Percentiles rank a stretch among this genome's conserved stretches.
phyloP scores from a whole-genome alignment of 2,329 filamentous ascomycete genomes.

The Hymenoscyphus infarciens region DNA sequence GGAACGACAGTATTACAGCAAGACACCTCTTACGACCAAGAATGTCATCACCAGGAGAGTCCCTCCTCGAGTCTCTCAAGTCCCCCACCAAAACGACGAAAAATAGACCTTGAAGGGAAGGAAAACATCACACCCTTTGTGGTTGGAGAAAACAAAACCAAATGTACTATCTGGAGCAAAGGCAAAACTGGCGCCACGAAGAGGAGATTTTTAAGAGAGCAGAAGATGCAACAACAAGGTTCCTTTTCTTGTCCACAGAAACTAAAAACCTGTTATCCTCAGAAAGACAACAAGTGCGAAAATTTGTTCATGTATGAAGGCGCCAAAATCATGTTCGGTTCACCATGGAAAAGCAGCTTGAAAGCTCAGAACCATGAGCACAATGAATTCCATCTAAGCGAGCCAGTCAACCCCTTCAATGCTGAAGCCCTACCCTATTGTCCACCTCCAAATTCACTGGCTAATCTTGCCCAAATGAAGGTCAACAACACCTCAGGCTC shows the following conservation, averaged over 20 bases:
- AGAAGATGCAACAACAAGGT: not conserved
- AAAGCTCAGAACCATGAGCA: not conserved
- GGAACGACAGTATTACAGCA: not conserved
- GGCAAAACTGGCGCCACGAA: not conserved
- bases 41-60: not conserved
- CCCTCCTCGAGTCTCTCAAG: not conserved
- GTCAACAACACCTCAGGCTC: not conserved
- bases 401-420: not conserved
- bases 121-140: not conserved
- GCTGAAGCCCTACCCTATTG: not conserved
- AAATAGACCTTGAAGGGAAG: not conserved
- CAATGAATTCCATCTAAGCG: not conserved
- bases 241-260: not conserved
- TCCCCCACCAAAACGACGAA: not conserved
- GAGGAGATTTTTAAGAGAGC: not conserved
- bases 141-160: not conserved
- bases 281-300: not conserved
- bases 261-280: not conserved
- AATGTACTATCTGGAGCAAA: not conserved
- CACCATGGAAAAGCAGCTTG: not conserved
- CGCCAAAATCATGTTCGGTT: not conserved
- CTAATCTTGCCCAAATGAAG: not conserved
- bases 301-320: not conserved
- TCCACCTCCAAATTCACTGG: not conserved
- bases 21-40: not conserved